Percentiles rank a stretch among this genome's conserved stretches.
Evolutionary conservation across 371 early-diverging fungal species (phyloP).

Genomic region (Lichtheimia ramosa): DNA sequence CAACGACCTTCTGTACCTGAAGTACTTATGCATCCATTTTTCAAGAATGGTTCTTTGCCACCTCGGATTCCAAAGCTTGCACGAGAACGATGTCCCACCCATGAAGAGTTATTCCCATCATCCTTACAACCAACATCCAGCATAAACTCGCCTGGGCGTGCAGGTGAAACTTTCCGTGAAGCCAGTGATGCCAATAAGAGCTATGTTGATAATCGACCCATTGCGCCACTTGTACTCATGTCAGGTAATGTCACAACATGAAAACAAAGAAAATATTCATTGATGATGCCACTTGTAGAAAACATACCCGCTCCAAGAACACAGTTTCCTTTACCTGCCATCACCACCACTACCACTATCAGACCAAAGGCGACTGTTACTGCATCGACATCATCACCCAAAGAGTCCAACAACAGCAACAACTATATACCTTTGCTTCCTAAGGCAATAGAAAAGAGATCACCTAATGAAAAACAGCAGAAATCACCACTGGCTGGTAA

Average conservation of each 20-base stretch:
- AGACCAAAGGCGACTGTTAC: no score
- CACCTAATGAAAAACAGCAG: no score
- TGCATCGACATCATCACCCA: no score
- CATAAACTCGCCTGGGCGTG: conserved; percentile 15
- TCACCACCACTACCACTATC: no score
- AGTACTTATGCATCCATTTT: conserved; percentile 45
- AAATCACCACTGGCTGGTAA: neutral
- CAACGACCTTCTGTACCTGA: conserved; percentile 43
- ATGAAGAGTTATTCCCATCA: conserved; percentile 13
- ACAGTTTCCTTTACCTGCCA: conserved; percentile 6
- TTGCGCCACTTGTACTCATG: conserved; percentile 17
- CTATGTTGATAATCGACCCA: conserved; percentile 15
- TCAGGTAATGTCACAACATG: conserved; percentile 8
- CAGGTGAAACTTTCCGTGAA: conserved; percentile 16
- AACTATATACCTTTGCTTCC: no score
- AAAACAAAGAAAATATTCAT: neutral
- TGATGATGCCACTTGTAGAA: neutral
- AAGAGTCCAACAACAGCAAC: no score
- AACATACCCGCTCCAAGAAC: conserved; percentile 9
- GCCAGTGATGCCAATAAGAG: conserved; percentile 16
- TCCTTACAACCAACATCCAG: conserved; percentile 1
- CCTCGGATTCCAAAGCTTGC: conserved; percentile 30
- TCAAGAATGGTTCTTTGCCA: conserved; percentile 42
- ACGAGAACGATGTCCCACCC: conserved; percentile 25
- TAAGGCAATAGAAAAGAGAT: no score